phyloP scores from a whole-genome alignment of 768 basidiomycete species.

The Auricularia sp. region DNA sequence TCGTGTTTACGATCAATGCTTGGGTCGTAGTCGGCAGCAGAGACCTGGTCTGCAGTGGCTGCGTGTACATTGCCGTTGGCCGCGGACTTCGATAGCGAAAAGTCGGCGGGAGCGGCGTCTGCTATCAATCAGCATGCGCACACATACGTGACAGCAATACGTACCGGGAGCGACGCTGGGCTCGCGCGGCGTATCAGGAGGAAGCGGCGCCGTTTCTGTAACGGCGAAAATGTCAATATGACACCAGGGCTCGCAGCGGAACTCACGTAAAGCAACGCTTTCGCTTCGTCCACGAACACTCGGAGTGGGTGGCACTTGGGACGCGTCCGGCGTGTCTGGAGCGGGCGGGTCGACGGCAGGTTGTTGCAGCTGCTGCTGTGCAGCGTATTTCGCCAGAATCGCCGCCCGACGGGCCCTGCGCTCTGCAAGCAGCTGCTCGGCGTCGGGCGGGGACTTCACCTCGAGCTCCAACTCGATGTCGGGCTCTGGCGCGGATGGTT shows the following conservation, averaged over 20 bases:
- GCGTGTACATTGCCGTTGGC: slow-evolving; percentile 36
- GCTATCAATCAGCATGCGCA: too few relatives aligned
- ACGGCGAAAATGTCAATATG: slow-evolving; percentile 24
- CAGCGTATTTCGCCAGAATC: slow-evolving; percentile 64
- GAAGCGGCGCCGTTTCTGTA: slow-evolving; percentile 50
- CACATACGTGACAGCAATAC: too few relatives aligned
- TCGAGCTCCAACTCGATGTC: slow-evolving; percentile 50
- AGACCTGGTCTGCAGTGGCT: slow-evolving; percentile 57
- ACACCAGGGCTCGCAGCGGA: slow-evolving; percentile 2
- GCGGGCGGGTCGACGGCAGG: slow-evolving; percentile 13
- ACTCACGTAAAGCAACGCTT: slow-evolving; percentile 4
- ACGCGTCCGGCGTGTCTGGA: slow-evolving; percentile 47
- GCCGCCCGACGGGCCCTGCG: slow-evolving; percentile 65
- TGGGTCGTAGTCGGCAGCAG: slow-evolving; percentile 89
- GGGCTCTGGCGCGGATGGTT: slow-evolving; percentile 21
- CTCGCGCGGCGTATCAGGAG: slow-evolving; percentile 26
- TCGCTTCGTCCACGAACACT: slow-evolving; percentile 7
- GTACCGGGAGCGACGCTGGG: slow-evolving; percentile 11
- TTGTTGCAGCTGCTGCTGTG: slow-evolving; percentile 16
- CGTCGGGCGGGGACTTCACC: slow-evolving; percentile 31
- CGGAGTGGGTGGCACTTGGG: slow-evolving; percentile 33
- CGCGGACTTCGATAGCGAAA: slow-evolving; percentile 60
- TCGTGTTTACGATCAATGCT: slow-evolving; percentile 76
- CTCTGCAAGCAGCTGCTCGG: slow-evolving; percentile 56
- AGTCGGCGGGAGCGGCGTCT: slow-evolving; percentile 20